Evolutionary conservation across 345 rosid species (phyloP).

Genomic region (Arabis alpina): DNA sequence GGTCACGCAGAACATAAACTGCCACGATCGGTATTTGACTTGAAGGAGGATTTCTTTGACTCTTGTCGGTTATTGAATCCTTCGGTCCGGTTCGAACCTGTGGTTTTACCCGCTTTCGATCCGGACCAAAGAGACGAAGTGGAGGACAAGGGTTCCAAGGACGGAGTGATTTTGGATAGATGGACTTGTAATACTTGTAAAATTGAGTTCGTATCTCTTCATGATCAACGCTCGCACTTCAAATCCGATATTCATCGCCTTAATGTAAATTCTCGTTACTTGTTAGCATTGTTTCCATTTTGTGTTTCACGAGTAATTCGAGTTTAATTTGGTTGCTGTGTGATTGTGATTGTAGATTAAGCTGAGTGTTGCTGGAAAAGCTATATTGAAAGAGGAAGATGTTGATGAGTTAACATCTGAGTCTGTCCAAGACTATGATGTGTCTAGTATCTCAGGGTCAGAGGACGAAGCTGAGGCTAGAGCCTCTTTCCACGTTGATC

Average conservation of each 20-base stretch:
- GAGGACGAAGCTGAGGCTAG: slow-evolving; percentile 80
- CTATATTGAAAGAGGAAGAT: slow-evolving; percentile 79
- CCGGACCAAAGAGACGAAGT: slow-evolving; percentile 37
- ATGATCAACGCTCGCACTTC: slow-evolving; percentile 89
- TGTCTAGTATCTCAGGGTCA: slow-evolving; percentile 94
- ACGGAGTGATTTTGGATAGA: slow-evolving; percentile 49
- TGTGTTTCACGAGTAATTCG: background rate
- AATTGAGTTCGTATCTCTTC: slow-evolving; percentile 81
- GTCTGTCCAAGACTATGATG: slow-evolving; percentile 74
- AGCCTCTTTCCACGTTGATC: slow-evolving; percentile 37
- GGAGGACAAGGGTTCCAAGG: slow-evolving; percentile 44
- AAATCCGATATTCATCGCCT: slow-evolving; percentile 90
- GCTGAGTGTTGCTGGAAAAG: slow-evolving; percentile 80
- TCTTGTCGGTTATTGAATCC: slow-evolving; percentile 61
- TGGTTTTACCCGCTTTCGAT: slow-evolving; percentile 36
- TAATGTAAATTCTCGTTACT: slow-evolving; percentile 53
- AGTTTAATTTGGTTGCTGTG: slow-evolving; percentile 6
- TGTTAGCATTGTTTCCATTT: no score
- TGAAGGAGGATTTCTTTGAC: slow-evolving; percentile 60
- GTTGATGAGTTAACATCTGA: slow-evolving; percentile 77
- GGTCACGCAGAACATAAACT: slow-evolving; percentile 39
- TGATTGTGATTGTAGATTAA: slow-evolving; percentile 58
- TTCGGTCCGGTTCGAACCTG: slow-evolving; percentile 41
- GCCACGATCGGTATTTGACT: slow-evolving; percentile 67
- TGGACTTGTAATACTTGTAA: slow-evolving; percentile 94